Evolutionary conservation across 2,329 filamentous ascomycete species (phyloP), one percentile per base, ranked within the genome.

Genomic region (Alternaria sp.): DNA sequence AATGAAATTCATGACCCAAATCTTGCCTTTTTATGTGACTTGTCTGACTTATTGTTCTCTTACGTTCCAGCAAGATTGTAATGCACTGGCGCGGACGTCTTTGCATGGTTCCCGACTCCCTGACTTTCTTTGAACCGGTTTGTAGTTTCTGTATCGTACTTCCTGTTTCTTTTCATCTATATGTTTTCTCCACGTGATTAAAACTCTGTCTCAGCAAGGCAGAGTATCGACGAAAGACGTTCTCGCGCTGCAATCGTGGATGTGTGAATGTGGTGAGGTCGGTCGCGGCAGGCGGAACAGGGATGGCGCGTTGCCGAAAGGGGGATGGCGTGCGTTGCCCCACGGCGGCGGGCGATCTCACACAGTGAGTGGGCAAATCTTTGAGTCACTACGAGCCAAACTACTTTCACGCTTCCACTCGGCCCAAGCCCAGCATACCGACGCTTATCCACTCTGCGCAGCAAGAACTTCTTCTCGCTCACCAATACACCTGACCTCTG

Each of bases 341-440:
- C 68, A 67, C 69, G 64, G 62, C 68, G 57, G 36, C 51, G 64
- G 62, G 55, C 63, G 52, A 60, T 57, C 64, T 63, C 56, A 64
- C 68, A 66, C 59, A 66, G 62, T 67, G 64, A 66, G 62, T 68
- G 64, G 70, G 69, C 62, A 72, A 74, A 71, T 71, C 70, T 69
- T 73, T 73, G 69, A 72, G 65, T 72, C 69, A 69, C 67, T 63
- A 26, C 55, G 45, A 28, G 52, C 51, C 47, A 51, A 40, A 50
- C 63, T 46, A 62, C 60, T 26, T 32, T 32, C 30, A 58, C 32
- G 40, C 44, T 26, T 49, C 49, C 52, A 45, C 59, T 59, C 56
- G 55, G 57, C 49, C 45, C 28, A 44, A 11, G 47, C 56, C n/a
- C 49, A 47, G 11, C 21, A 47, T 23, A 52, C 56, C 45, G 49